Evolutionary conservation across 1,284 basidiomycete genomes (phyloP), one percentile per base, ranked within the genome.

Genomic region (Ceratobasidium sp.): DNA sequence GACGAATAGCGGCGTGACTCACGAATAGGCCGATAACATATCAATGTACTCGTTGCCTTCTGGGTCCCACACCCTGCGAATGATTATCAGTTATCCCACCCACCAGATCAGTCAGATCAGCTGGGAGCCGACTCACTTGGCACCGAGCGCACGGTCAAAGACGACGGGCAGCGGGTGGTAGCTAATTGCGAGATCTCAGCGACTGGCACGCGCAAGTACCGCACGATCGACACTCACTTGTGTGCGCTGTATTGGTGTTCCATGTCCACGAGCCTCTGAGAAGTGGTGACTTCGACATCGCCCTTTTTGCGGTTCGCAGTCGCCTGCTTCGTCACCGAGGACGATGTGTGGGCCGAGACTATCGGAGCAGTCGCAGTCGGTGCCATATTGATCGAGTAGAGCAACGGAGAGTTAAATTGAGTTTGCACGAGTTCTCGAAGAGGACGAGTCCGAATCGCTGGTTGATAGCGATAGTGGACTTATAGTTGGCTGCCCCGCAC

Each of bases 1-100:
- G 43, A 31, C 48, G 51, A 48, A 34, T 48, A 51, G 37, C 29
- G 58, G 48, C 29, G 9, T 37, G 24, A 87, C 94, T 84, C 83
- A 96, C 90, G 93, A 96, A 85, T 99, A 99, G 24, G 98, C 97
- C 61, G 95, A 94, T 46, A 99, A 87, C 94, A 98, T 98, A 81
- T 96, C 94, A 76, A 96, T 94, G 83, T 95, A 96, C 81, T 95
- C 93, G 68, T 88, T 90, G 77, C 95, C 95, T 85, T 98, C 96
- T 14, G 94, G 95, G 82, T 98, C 96, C 94, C 95, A 98, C 80
- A 98, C 95, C 82, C 93, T 94, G 79, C 27, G 19, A 29, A 6
- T 4, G 51, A 31, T 62, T 16, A 58, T 56, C 63, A 74, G 74
- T 62, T 43, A 14, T 39, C 34, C 24, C 56, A 22, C 13, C 39